Conservation (phyloP, 371 early-diverging fungal species). For the Apophysomyces trapeziformis region DNA sequence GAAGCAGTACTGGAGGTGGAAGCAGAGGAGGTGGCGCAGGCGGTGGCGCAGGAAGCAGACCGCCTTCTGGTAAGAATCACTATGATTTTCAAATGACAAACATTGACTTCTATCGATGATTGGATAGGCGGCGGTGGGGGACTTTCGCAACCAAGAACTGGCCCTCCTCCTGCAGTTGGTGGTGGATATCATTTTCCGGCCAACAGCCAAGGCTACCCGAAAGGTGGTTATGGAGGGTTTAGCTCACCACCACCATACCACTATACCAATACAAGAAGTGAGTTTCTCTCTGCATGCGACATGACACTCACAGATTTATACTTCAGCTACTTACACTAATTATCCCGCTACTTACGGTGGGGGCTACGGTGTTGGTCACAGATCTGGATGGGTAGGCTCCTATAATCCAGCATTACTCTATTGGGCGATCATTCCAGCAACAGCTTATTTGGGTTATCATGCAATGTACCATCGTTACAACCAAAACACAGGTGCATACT, state of each 20-base stretch:
- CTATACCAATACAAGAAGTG: constrained; percentile 38
- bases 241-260: constrained; percentile 17
- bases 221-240: constrained; percentile 46
- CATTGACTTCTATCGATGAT: neutral
- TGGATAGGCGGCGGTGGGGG: neutral
- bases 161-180: constrained; percentile 23
- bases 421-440: constrained; percentile 43
- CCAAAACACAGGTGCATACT: constrained; percentile 43
- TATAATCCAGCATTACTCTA: constrained; percentile 47
- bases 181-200: constrained; percentile 27
- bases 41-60: constrained; percentile 13
- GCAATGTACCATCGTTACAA: constrained; percentile 48
- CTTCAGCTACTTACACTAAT: constrained; percentile 35
- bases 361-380: constrained; percentile 33
- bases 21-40: constrained; percentile 23
- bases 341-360: constrained; percentile 44
- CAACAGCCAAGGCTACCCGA: constrained; percentile 23
- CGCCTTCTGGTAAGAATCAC: constrained; percentile 14
- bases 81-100: neutral
- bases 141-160: constrained; percentile 19
- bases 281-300: neutral
- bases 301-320: neutral
- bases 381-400: constrained; percentile 40
- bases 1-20: constrained; percentile 21
- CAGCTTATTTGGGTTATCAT: constrained; percentile 39